Percentiles rank a stretch among this genome's conserved stretches.
These are phyloP conservation scores for Dimocarpus longan DNA, from an alignment of 345 rosid genomes.

Conservation along the genomic window DNA sequence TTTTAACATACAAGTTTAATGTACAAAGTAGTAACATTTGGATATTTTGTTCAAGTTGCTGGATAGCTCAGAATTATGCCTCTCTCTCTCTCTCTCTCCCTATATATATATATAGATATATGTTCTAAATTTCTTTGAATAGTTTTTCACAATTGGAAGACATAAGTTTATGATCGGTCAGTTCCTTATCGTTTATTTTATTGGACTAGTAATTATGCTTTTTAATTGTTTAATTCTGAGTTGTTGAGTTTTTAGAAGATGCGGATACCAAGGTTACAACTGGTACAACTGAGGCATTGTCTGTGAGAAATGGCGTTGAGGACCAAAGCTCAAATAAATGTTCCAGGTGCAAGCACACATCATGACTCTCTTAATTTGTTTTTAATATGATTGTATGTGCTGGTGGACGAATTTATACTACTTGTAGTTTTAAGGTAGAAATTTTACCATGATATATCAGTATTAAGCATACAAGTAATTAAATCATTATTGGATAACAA, in stretches of 20 bases:
- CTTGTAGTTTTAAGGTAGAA: not conserved
- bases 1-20: not conserved
- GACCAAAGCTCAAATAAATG: conserved; percentile 31
- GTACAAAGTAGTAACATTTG: not conserved
- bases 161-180: not conserved
- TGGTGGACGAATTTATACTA: not conserved
- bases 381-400: conserved; percentile 1
- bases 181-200: not conserved
- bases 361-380: conserved; percentile 12
- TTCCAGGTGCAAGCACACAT: conserved; percentile 37
- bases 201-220: not conserved
- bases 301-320: conserved; percentile 31
- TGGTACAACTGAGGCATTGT: conserved; percentile 19
- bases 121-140: not conserved
- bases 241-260: conserved; percentile 19
- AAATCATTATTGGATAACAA: not conserved
- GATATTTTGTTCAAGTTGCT: conserved; percentile 3
- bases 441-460: not conserved
- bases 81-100: too few relatives aligned
- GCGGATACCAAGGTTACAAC: conserved; percentile 36
- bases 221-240: not conserved
- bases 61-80: not conserved
- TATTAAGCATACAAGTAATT: not conserved
- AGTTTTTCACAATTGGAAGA: not conserved
- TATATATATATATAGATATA: too few relatives aligned